Conservation (phyloP, 1,284 basidiomycete genomes). For the Coniferiporia sulphurascens region DNA sequence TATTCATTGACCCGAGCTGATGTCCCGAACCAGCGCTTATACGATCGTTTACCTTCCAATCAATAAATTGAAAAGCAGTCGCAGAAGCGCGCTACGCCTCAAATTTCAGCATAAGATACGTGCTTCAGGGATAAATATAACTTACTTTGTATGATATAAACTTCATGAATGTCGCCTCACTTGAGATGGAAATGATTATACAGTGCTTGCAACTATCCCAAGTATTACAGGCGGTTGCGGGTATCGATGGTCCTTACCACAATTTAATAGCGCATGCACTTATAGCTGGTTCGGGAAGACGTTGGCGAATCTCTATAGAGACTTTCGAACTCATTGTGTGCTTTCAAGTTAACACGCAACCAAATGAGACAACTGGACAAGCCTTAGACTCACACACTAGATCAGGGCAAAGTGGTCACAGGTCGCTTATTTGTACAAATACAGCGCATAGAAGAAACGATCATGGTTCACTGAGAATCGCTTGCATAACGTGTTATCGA, state of each 20-base stretch:
- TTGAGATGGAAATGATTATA: not conserved
- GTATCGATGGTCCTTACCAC: not conserved
- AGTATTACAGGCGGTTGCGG: not conserved
- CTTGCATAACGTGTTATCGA: not conserved
- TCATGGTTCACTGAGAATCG: not conserved
- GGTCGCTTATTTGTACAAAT: not conserved
- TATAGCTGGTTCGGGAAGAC: too few species aligned
- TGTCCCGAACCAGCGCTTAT: too few species aligned
- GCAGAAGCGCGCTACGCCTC: too few species aligned
- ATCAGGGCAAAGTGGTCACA: not conserved
- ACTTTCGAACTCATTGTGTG: too few species aligned
- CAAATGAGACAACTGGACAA: too few species aligned
- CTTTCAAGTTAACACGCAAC: too few species aligned
- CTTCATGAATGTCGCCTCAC: not conserved
- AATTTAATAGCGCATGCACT: not conserved
- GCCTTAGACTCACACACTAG: not conserved
- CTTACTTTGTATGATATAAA: not conserved
- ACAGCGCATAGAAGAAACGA: not conserved
- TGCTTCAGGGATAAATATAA: not conserved
- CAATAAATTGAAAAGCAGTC: too few species aligned
- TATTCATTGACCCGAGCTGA: too few species aligned
- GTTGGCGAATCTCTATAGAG: too few species aligned
- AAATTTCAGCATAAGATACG: not conserved
- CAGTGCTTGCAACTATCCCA: not conserved
- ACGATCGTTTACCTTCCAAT: too few species aligned